phyloP scores from a whole-genome alignment of 1,139 yeast species.

The Nakaseomyces nivariensis region DNA sequence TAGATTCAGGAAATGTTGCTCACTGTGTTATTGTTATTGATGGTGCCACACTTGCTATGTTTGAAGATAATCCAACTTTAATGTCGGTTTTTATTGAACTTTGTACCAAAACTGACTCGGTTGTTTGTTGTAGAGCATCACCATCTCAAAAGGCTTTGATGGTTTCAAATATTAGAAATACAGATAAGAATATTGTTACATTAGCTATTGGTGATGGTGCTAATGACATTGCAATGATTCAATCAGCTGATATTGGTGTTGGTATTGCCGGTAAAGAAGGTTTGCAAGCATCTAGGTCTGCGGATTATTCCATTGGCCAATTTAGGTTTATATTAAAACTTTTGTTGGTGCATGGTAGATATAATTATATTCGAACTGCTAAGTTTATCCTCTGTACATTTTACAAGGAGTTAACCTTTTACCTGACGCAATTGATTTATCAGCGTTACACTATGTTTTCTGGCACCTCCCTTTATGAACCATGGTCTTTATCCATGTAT shows the following conservation, averaged over 20 bases:
- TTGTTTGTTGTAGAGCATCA: conserved; percentile 90
- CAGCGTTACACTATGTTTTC: conserved; percentile 85
- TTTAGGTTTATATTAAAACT: conserved; percentile 75
- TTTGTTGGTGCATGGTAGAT: conserved; percentile 86
- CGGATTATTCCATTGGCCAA: conserved; percentile 94
- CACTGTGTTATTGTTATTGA: conserved; percentile 92
- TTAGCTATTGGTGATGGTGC: conserved; percentile 99
- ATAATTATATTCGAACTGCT: conserved; percentile 85
- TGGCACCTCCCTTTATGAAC: conserved; percentile 86
- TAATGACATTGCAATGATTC: conserved; percentile 97
- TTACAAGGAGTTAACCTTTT: conserved; percentile 85
- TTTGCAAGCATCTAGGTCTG: conserved; percentile 87
- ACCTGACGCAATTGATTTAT: conserved; percentile 76
- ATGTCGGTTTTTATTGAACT: conserved; percentile 71
- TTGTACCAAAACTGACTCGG: conserved; percentile 82
- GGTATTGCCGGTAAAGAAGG: conserved; percentile 98
- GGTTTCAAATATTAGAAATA: conserved; percentile 66
- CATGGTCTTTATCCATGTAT: conserved; percentile 96
- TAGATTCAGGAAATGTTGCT: conserved; percentile 62
- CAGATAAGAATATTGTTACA: conserved; percentile 62
- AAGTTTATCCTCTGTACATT: conserved; percentile 90
- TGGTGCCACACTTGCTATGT: conserved; percentile 66
- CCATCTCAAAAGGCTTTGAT: conserved; percentile 93
- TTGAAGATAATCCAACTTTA: conserved; percentile 63
- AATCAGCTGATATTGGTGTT: conserved; percentile 94